Percentiles rank a stretch among this genome's conserved stretches.
These are phyloP conservation scores for Delonix regia DNA, from an alignment of 306 rosid species.

Conservation along the genomic window DNA sequence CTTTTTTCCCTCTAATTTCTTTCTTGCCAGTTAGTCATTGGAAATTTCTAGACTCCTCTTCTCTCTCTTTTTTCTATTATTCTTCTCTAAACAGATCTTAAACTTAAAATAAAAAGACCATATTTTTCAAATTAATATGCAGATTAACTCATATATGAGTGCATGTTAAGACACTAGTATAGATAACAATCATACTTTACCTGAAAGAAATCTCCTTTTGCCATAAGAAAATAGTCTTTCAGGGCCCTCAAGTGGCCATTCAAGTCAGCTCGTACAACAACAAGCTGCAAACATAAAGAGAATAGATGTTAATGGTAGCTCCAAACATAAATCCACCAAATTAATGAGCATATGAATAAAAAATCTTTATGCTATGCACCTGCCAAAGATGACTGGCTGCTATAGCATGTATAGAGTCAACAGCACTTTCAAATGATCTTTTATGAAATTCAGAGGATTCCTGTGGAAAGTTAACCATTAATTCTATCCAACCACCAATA, in stretches of 20 bases:
- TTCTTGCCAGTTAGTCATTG: neutral
- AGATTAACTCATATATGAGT: neutral
- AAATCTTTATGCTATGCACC: constrained; percentile 54
- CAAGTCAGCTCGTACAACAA: constrained; percentile 94
- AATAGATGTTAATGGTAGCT: constrained; percentile 34
- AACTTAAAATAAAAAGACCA: neutral
- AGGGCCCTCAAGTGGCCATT: constrained; percentile 92
- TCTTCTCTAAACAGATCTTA: neutral
- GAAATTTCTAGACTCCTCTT: neutral
- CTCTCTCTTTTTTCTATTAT: neutral
- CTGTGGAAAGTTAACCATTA: constrained; percentile 51
- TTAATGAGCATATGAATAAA: constrained; percentile 25
- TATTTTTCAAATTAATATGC: constrained; percentile 10
- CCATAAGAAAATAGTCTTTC: constrained; percentile 94
- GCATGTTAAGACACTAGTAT: constrained; percentile 13
- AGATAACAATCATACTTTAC: constrained; percentile 50
- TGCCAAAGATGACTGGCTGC: constrained; percentile 99
- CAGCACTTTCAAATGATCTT: constrained; percentile 89
- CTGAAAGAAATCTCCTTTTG: constrained; percentile 99
- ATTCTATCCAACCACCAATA: constrained; percentile 24
- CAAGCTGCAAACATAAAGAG: constrained; percentile 72
- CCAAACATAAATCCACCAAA: constrained; percentile 33
- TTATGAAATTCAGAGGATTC: constrained; percentile 91
- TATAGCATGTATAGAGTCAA: constrained; percentile 82
- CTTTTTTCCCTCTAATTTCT: neutral